phyloP scores from a whole-genome alignment of 495 filamentous ascomycete species.

The Aspergillus olivimuriae region DNA sequence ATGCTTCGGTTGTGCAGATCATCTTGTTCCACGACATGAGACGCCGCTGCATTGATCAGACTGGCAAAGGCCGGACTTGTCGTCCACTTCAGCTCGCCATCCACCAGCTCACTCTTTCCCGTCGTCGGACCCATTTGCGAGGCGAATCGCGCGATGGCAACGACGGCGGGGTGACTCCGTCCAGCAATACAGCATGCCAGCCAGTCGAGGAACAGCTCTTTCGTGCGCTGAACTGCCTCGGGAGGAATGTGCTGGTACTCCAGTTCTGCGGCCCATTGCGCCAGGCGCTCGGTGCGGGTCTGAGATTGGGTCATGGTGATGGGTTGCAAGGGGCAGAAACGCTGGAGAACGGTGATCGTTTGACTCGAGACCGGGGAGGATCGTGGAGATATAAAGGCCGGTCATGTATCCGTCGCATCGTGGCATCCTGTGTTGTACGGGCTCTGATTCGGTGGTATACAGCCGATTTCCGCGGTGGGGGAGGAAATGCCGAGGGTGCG shows the following conservation, averaged over 20 bases:
- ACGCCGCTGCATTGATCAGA: conserved; percentile 28
- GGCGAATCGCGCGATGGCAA: conserved; percentile 22
- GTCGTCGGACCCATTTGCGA: conserved; percentile 25
- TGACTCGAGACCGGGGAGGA: too few species aligned
- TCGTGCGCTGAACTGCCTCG: conserved; percentile 27
- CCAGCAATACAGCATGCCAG: conserved; percentile 32
- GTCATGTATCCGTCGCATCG: too few species aligned
- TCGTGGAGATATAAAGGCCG: too few species aligned
- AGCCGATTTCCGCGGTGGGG: too few species aligned
- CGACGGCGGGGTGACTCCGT: conserved; percentile 25
- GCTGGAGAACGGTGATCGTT: too few species aligned
- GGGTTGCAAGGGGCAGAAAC: too few species aligned
- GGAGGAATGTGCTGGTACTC: conserved; percentile 23
- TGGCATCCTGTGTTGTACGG: too few species aligned
- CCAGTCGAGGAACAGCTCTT: conserved; percentile 30
- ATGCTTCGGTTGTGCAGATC: conserved; percentile 35
- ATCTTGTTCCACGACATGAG: conserved; percentile 35
- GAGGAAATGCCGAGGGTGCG: too few species aligned
- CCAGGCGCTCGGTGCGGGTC: conserved; percentile 16
- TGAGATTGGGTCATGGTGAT: not conserved
- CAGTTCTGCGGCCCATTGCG: conserved; percentile 20
- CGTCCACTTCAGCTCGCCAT: conserved; percentile 14
- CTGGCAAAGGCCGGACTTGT: conserved; percentile 29
- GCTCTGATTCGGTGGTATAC: too few species aligned
- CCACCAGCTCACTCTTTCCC: conserved; percentile 27